Percentiles rank a stretch among this genome's conserved stretches.
Conservation (phyloP, 495 filamentous ascomycete genomes). For the Terfezia boudieri region DNA sequence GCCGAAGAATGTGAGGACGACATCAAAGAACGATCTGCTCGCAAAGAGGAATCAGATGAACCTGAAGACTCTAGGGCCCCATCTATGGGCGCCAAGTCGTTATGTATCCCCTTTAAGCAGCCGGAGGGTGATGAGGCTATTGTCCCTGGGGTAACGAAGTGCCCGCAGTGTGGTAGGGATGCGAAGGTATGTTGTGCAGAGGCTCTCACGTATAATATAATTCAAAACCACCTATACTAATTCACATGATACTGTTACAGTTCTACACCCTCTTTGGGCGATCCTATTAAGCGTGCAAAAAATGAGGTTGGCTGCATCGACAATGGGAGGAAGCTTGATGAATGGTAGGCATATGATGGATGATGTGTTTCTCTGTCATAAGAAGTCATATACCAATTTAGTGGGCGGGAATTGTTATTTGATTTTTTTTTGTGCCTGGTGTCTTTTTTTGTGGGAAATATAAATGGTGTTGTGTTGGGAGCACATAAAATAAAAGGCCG, state of each 20-base stretch:
- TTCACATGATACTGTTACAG: neutral
- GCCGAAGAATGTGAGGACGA: slow-evolving; percentile 67
- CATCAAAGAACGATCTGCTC: slow-evolving; percentile 73
- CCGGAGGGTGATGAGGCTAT: slow-evolving; percentile 39
- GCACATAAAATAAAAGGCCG: too few relatives aligned
- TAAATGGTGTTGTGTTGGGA: too few relatives aligned
- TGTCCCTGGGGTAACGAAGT: slow-evolving; percentile 61
- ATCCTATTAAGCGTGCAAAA: neutral
- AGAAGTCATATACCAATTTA: too few relatives aligned
- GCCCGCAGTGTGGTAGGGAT: slow-evolving; percentile 47
- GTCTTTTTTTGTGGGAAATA: too few relatives aligned
- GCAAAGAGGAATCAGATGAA: slow-evolving; percentile 43
- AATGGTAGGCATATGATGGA: too few relatives aligned
- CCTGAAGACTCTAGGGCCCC: slow-evolving; percentile 63
- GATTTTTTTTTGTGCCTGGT: too few relatives aligned
- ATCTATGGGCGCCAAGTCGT: slow-evolving; percentile 87
- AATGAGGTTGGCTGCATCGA: too few relatives aligned
- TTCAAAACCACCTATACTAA: neutral
- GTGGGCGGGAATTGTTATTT: too few relatives aligned
- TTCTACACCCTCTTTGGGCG: neutral
- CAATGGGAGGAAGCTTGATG: too few relatives aligned
- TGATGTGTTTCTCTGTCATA: too few relatives aligned
- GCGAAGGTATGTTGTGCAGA: slow-evolving; percentile 7
- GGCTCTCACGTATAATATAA: neutral
- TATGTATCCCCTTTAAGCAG: slow-evolving; percentile 97